Percentiles rank a stretch among this genome's conserved stretches.
phyloP scores from a whole-genome alignment of 805 yeast species.

The Candida multigemmis region DNA sequence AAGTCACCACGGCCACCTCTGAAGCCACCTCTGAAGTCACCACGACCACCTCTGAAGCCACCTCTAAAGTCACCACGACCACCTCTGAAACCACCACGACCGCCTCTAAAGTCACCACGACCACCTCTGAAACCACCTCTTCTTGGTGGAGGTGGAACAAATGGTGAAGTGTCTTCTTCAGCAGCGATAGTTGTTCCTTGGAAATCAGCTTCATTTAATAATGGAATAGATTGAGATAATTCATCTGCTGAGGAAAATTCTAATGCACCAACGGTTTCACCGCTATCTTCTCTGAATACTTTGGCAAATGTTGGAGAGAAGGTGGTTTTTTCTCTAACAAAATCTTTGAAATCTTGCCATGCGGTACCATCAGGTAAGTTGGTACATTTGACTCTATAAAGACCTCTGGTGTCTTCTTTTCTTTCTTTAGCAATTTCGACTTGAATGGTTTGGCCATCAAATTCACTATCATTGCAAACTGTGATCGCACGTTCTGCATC shows the following conservation, averaged over 20 bases:
- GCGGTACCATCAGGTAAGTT: constrained; percentile 69
- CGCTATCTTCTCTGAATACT: constrained; percentile 40
- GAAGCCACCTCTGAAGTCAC: constrained; percentile 26
- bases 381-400: constrained; percentile 60
- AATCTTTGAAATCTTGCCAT: constrained; percentile 88
- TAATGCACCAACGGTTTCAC: constrained; percentile 40
- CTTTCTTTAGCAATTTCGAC: constrained; percentile 49
- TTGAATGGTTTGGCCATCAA: constrained; percentile 41
- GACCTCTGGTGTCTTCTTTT: constrained; percentile 58
- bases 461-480: constrained; percentile 34
- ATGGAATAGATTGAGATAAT: constrained; percentile 63
- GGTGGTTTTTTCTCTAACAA: constrained; percentile 68
- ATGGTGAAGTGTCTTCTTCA: constrained; percentile 69
- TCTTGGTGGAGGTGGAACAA: constrained; percentile 42
- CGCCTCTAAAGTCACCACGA: constrained; percentile 26
- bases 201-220: constrained; percentile 62
- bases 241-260: constrained; percentile 63
- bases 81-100: constrained; percentile 31
- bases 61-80: constrained; percentile 22
- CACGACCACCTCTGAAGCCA: constrained; percentile 27
- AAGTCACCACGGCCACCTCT: constrained; percentile 25
- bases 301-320: constrained; percentile 54
- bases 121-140: constrained; percentile 32
- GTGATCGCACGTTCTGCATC: constrained; percentile 42
- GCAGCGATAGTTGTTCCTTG: constrained; percentile 63